Evolutionary conservation across 176 grass and related monocot genomes (phyloP).

Genomic region (Oryza meyeriana): DNA sequence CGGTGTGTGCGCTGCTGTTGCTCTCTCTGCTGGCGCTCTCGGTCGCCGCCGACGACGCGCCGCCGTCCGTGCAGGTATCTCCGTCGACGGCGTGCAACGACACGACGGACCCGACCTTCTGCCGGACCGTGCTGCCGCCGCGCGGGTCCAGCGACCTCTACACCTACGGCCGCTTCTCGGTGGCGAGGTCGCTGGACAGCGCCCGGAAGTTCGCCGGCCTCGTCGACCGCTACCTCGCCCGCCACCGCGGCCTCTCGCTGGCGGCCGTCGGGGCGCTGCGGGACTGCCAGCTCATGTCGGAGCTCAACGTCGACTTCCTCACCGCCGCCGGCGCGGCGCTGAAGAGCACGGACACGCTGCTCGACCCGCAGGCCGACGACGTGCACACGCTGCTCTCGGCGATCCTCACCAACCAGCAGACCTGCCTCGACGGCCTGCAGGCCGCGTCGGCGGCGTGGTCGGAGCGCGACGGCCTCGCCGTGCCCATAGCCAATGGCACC

Average conservation of each 20-base stretch:
- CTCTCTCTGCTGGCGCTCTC: constrained; percentile 10
- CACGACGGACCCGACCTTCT: constrained; percentile 65
- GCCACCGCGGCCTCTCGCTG: constrained; percentile 39
- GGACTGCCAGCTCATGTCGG: constrained; percentile 72
- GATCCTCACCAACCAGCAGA: constrained; percentile 88
- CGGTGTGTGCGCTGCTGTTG: constrained; percentile 16
- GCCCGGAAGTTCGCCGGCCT: constrained; percentile 48
- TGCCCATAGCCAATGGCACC: constrained; percentile 51
- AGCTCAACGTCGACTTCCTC: constrained; percentile 83
- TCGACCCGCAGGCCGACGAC: constrained; percentile 65
- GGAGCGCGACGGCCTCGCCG: constrained; percentile 38
- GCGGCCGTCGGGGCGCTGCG: constrained; percentile 50
- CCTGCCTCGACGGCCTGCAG: constrained; percentile 67
- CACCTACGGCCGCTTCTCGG: constrained; percentile 67
- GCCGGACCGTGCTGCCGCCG: constrained; percentile 53
- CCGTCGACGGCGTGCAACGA: constrained; percentile 53
- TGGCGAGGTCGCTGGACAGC: constrained; percentile 64
- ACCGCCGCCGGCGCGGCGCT: constrained; percentile 40
- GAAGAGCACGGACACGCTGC: constrained; percentile 39
- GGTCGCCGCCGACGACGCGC: not conserved
- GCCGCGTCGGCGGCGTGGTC: constrained; percentile 41
- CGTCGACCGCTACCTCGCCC: constrained; percentile 50
- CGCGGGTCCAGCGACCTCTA: constrained; percentile 53
- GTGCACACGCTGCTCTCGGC: constrained; percentile 82
- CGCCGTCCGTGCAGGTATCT: constrained; percentile 41